Conservation (phyloP, 345 rosid genomes). For the Ceriops decandra region DNA sequence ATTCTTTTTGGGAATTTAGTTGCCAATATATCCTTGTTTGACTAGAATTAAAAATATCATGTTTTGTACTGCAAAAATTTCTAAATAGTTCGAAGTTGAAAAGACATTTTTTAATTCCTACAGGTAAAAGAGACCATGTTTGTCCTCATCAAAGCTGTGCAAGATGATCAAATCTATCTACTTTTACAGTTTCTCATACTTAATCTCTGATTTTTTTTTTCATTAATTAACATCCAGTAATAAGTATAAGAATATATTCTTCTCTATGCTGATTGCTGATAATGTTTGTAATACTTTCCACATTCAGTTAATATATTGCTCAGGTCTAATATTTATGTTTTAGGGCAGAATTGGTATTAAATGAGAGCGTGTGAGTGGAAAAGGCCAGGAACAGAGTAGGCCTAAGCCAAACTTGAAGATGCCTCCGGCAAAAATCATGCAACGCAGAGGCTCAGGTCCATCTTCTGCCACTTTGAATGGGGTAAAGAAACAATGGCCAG, state of each 20-base stretch:
- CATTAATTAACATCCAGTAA: background rate
- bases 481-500: conserved; percentile 58
- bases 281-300: background rate
- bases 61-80: conserved; percentile 71
- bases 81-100: conserved; percentile 96
- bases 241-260: background rate
- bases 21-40: background rate
- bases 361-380: conserved; percentile 56
- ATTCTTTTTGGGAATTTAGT: background rate
- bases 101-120: conserved; percentile 86
- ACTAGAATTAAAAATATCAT: background rate
- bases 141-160: conserved; percentile 96
- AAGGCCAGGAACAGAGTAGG: conserved; percentile 58
- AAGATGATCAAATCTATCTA: conserved; percentile 57
- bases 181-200: background rate
- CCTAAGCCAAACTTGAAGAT: conserved; percentile 56
- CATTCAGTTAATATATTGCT: background rate
- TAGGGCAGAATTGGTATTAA: too few relatives aligned
- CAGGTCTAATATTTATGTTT: too few relatives aligned
- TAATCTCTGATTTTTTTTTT: background rate
- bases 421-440: conserved; percentile 55
- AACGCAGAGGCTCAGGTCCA: conserved; percentile 58
- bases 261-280: background rate
- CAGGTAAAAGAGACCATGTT: conserved; percentile 75
- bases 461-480: conserved; percentile 44